Evolutionary conservation across 768 basidiomycete genomes (phyloP), one percentile per base, ranked within the genome.

Genomic region (Dendrothele bispora): DNA sequence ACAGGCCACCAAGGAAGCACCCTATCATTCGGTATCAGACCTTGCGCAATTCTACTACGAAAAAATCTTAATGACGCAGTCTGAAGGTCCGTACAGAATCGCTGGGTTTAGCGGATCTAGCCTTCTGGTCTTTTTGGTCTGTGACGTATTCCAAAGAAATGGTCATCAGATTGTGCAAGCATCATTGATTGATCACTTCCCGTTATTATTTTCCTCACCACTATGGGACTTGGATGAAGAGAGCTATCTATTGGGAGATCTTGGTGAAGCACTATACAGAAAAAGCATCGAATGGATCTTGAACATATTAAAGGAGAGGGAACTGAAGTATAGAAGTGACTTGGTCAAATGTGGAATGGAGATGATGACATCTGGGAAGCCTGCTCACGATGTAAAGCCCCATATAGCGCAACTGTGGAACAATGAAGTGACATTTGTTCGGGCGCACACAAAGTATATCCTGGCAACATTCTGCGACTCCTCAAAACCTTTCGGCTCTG

Each of bases 1-100:
- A n/a, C n/a, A n/a, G n/a, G n/a, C n/a, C n/a, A 61, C 57, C 4
- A 51, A 54, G 2, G 59, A 58, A 7, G 46, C 57, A 11, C 59
- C 57, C 11, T 30, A 56, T 5, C 40, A 53, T 20, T 45, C 49
- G 2, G 11, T 61, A 10, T 25, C 38, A 10, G 34, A 34, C 3
- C 21, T 56, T 18, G 43, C 55, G 10, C 24, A 18, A 12, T 58
- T 55, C 49, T 61, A 61, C 42, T 55, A 48, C 37, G 39, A 52
- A 21, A 40, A 54, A 26, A 58, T 61, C 32, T 56, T 56, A 35
- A 43, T 21, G 24, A 42, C 28, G 29, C 54, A 51, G n/a, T 50
- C 50, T 11, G 29, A 17, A 3, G 57, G 59, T 4, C 59, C 59
- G 1, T 61, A 61, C 45, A 54, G 59, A 18, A n/a, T 61, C 6